Percentiles rank a stretch among this genome's conserved stretches.
phyloP scores from a whole-genome alignment of 2,329 filamentous ascomycete genomes.

The Ophiostoma montium region DNA sequence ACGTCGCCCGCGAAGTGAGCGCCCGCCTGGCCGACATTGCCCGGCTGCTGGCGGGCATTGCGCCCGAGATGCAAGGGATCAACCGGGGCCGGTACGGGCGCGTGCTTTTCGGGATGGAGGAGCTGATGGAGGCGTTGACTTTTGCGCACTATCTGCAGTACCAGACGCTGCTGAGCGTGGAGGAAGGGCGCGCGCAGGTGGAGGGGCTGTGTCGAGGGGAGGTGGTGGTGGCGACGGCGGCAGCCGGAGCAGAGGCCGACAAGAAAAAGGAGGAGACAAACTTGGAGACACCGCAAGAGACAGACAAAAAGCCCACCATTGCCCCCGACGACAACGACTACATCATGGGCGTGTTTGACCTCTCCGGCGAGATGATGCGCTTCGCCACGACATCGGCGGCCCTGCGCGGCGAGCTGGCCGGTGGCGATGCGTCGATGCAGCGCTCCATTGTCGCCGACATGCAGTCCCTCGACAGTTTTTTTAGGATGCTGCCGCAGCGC shows the following conservation, averaged over 20 bases:
- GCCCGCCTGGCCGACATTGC: conserved; percentile 58
- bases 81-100: conserved; percentile 72
- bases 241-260: neutral
- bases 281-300: conserved; percentile 9
- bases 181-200: conserved; percentile 39
- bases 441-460: conserved; percentile 67
- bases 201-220: conserved; percentile 22
- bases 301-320: conserved; percentile 26
- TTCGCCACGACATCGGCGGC: conserved; percentile 85
- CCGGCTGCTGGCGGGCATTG: conserved; percentile 51
- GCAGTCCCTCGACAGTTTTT: conserved; percentile 58
- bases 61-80: conserved; percentile 59
- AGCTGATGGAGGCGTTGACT: conserved; percentile 82
- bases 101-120: conserved; percentile 76
- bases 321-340: conserved; percentile 70
- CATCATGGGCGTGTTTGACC: conserved; percentile 78
- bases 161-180: conserved; percentile 57
- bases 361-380: conserved; percentile 93
- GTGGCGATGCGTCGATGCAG: conserved; percentile 16
- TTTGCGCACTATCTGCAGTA: conserved; percentile 78
- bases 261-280: conserved; percentile 20
- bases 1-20: conserved; percentile 56
- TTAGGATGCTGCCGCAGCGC: conserved; percentile 57
- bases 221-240: conserved; percentile 1
- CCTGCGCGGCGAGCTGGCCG: conserved; percentile 45